A percentile compares a stretch with the other conserved stretches of the same genome.
Conservation (phyloP, 768 basidiomycete genomes). For the Leccinum olivaceopallidum region DNA sequence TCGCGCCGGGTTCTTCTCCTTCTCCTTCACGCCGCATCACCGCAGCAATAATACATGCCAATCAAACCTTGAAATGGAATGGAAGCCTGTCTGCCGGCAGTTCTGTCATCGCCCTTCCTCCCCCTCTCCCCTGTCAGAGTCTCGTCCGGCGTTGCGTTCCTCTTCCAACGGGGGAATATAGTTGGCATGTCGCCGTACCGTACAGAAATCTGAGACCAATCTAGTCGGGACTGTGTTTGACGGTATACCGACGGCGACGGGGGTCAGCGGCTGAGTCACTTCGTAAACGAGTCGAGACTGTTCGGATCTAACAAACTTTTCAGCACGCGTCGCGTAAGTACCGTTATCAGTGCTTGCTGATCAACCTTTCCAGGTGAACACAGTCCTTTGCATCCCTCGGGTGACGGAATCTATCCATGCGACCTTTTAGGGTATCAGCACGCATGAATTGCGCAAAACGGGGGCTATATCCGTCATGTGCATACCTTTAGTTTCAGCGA, state of each 20-base stretch:
- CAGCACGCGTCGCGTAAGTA: slow-evolving; percentile 1
- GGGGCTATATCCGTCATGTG: slow-evolving; percentile 6
- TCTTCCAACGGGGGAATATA: neutral
- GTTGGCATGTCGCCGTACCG: neutral
- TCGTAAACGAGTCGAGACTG: neutral
- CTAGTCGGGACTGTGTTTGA: neutral
- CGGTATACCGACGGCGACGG: neutral
- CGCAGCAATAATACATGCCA: slow-evolving; percentile 19
- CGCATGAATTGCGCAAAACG: neutral
- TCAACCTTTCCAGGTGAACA: neutral
- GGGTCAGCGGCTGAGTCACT: neutral
- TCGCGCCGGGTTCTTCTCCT: neutral
- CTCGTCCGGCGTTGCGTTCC: neutral
- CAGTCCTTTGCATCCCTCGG: neutral
- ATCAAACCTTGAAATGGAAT: slow-evolving; percentile 29
- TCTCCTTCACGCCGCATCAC: slow-evolving; percentile 18
- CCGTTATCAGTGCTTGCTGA: slow-evolving; percentile 3
- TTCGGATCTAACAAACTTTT: slow-evolving; percentile 3
- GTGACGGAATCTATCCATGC: slow-evolving; percentile 13
- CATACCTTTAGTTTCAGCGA: slow-evolving; percentile 3
- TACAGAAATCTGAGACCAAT: neutral
- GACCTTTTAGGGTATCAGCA: neutral
- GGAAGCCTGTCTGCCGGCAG: slow-evolving; percentile 20
- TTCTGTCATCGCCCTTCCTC: neutral
- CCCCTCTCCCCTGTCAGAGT: neutral